A percentile compares a stretch with the other conserved stretches of the same genome.
Evolutionary conservation across 306 rosid genomes (phyloP).

Genomic region (Senna tora): DNA sequence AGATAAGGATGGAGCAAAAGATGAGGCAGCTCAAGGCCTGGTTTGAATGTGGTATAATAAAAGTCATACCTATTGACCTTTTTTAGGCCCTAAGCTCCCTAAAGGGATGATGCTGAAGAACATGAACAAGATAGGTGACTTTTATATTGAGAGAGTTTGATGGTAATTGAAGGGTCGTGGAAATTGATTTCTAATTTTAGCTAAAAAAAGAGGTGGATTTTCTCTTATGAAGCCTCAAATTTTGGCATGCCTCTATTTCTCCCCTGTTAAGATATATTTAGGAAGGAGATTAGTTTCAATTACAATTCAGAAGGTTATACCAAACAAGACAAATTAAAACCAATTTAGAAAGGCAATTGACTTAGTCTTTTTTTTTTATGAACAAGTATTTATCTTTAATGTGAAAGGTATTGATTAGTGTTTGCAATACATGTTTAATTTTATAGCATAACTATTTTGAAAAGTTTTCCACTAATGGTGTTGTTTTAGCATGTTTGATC

Average conservation of each 20-base stretch:
- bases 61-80: slow-evolving; percentile 51
- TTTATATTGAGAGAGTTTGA: slow-evolving; percentile 32
- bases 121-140: not conserved
- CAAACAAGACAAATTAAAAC: slow-evolving; percentile 11
- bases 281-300: slow-evolving; percentile 7
- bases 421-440: too few relatives aligned
- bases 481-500: too few relatives aligned
- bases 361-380: slow-evolving; percentile 25
- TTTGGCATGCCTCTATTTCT: slow-evolving; percentile 35
- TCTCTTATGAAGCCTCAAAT: slow-evolving; percentile 36
- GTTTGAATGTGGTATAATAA: slow-evolving; percentile 28
- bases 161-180: slow-evolving; percentile 4
- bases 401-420: too few relatives aligned
- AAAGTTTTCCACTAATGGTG: too few relatives aligned
- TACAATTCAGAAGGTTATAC: slow-evolving; percentile 11
- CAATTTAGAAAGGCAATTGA: slow-evolving; percentile 40
- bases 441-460: too few relatives aligned
- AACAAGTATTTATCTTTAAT: not conserved
- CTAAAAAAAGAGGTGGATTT: slow-evolving; percentile 30
- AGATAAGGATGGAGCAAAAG: slow-evolving; percentile 15
- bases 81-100: slow-evolving; percentile 57
- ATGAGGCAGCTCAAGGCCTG: slow-evolving; percentile 51
- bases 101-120: not conserved
- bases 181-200: slow-evolving; percentile 41
- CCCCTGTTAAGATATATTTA: not conserved